Evolutionary conservation across 164 flowering plant genomes (phyloP), one percentile per base, ranked within the genome.

Genomic region (Akebia trifoliata): DNA sequence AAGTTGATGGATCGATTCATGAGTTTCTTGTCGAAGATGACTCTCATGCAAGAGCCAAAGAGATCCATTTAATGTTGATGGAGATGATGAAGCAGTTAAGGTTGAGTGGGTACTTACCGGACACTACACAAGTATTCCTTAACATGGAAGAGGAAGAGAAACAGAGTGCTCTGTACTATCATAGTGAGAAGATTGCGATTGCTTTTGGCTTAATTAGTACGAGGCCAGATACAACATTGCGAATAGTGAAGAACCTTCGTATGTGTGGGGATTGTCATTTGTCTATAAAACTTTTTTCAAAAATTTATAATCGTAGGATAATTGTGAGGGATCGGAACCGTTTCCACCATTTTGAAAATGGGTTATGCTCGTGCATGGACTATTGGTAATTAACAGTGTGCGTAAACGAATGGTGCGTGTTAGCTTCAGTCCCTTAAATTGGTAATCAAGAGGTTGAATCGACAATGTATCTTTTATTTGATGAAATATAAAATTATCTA

Each of bases 161-260:
- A 52, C 74, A 68, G 39, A 64, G 64, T 18, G 29, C 35, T 1
- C 65, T 81, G 8, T 39, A 59, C 36, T 34, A 69, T 57, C 86
- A 84, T 42, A 78, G 86, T 45, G 86, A 81, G 71, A 81, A 73
- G 70, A 76, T 81, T 55, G 83, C 84, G 38, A 51, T 76, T 64
- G 83, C 86, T 29, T 79, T 74, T 62, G 84, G 86, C 20, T 55
- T 81, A 31, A 76, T 81, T 45, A 74, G 77, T 35, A 79, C 84
- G 47, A 52, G 39, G 22, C 69, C 70, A 2, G 18, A 43, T 11
- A 61, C 70, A 25, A 63, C 78, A 7, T 64, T 79, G 51, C 59
- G 61, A 34, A 60, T 81, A 1, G 76, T 64, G 28, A 83, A 83
- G 75, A 83, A 81, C 62, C 73, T 83, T 30, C 79, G 82, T 0